These are phyloP conservation scores for Phytophthora vignae DNA, from an alignment of 352 stramenopile genomes.

Conservation along the genomic window DNA sequence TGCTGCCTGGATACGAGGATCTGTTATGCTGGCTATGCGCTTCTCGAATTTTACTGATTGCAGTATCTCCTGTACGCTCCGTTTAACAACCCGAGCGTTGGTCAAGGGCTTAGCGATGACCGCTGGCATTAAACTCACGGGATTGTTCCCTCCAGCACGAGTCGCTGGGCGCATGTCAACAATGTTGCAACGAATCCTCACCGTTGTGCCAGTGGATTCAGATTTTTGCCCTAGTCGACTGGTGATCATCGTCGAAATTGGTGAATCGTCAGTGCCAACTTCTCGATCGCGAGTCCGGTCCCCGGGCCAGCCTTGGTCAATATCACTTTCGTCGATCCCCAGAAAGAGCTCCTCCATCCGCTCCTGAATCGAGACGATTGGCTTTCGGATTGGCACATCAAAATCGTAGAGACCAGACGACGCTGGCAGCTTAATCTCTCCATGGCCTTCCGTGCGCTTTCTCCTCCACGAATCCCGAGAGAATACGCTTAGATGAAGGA, in stretches of 20 bases:
- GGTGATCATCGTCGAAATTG: slow-evolving; percentile 32
- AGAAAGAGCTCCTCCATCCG: slow-evolving; percentile 77
- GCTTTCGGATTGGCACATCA: slow-evolving; percentile 47
- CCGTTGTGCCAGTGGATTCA: slow-evolving; percentile 38
- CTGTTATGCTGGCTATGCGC: slow-evolving; percentile 35
- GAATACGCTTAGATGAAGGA: slow-evolving; percentile 47
- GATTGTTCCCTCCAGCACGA: not conserved
- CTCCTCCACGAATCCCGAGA: slow-evolving; percentile 59
- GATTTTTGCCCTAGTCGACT: slow-evolving; percentile 48
- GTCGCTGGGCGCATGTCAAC: slow-evolving; percentile 26
- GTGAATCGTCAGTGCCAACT: slow-evolving; percentile 18
- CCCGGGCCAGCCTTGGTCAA: not conserved
- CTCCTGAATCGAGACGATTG: slow-evolving; percentile 41
- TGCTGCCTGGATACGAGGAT: slow-evolving; percentile 20
- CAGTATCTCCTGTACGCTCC: slow-evolving; percentile 79
- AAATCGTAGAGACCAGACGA: slow-evolving; percentile 44
- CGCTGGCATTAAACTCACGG: not conserved
- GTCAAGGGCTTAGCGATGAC: not conserved
- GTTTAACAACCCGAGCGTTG: slow-evolving; percentile 55
- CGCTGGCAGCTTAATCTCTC: slow-evolving; percentile 43
- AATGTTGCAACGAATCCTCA: slow-evolving; percentile 59
- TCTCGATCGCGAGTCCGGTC: slow-evolving; percentile 9
- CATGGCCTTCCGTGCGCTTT: slow-evolving; percentile 45
- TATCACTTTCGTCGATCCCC: slow-evolving; percentile 40
- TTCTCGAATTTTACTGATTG: slow-evolving; percentile 61